Evolutionary conservation across 768 basidiomycete species (phyloP), one percentile per base, ranked within the genome.

Genomic region (Lentinula lateritia): DNA sequence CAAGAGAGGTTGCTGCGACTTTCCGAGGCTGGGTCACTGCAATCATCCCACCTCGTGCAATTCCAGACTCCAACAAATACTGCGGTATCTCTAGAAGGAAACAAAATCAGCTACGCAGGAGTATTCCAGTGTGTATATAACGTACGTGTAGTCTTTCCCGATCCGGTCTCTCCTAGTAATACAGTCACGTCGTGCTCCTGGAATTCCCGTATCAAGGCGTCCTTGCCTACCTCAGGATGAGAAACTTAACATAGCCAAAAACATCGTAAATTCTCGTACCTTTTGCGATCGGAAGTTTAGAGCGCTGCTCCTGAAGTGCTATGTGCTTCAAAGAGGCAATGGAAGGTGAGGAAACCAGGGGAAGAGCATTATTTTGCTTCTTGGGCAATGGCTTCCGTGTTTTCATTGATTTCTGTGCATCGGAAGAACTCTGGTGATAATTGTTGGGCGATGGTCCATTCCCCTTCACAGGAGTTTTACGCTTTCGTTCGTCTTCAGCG

Each of bases 131-230:
- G 5, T 55, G n/a, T 50, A 55, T 58, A 45, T 32, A 10, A 87
- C 93, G 68, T 73, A 96, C 96, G 96, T 53, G 97, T 99, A 0
- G 96, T 96, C 77, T 99, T 99, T 64, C 97, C 97, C 18, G 95
- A 97, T 12, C 97, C 97, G 0, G 97, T 98, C 75, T 99, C 97
- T 42, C 95, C 97, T 2, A 99, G 82, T 8, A 99, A 83, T 48
- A 98, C 86, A 1, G 88, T 91, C 6, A 93, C 88, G 70, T 94
- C 90, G 77, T 92, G 88, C 64, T 85, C 81, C 35, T 75, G 73
- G 56, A 96, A 87, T 71, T 88, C 88, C 61, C 83, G 79, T 34
- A 93, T 74, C 34, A 96, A 80, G 34, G 87, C 85, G 23, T 92
- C 88, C 70, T 81, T 86, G 61, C 92, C 93, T 93, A 60, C 36